Conservation (phyloP, 768 basidiomycete genomes). For the Suillus hirtellus region DNA sequence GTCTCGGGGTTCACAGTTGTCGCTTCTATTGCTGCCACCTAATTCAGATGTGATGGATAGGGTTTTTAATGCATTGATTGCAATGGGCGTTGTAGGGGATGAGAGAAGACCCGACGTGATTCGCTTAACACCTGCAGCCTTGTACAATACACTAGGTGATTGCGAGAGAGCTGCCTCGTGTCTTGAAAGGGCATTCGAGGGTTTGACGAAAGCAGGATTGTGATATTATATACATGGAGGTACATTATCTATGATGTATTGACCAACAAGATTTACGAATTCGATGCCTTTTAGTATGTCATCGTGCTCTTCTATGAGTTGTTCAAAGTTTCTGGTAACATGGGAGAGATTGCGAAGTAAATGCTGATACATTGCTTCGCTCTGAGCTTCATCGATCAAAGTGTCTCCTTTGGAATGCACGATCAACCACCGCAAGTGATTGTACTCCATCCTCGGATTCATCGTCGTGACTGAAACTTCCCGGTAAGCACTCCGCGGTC, state of each 20-base stretch:
- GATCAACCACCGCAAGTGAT: slow-evolving; percentile 61
- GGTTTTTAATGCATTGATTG: slow-evolving; percentile 59
- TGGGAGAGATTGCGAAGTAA: slow-evolving; percentile 36
- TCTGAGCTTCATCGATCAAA: slow-evolving; percentile 64
- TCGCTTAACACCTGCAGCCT: slow-evolving; percentile 78
- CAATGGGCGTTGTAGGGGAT: slow-evolving; percentile 85
- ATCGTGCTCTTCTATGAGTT: slow-evolving; percentile 54
- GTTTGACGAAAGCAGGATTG: slow-evolving; percentile 13
- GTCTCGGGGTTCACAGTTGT: slow-evolving; percentile 84
- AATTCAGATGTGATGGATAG: slow-evolving; percentile 64
- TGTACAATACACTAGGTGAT: slow-evolving; percentile 86
- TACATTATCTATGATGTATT: slow-evolving; percentile 35
- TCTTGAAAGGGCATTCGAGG: slow-evolving; percentile 59
- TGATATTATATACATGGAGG: background rate
- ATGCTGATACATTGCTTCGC: slow-evolving; percentile 56
- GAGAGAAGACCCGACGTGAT: slow-evolving; percentile 92
- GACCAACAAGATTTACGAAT: slow-evolving; percentile 48
- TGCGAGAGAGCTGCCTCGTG: slow-evolving; percentile 66
- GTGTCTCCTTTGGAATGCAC: slow-evolving; percentile 75
- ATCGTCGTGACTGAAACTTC: slow-evolving; percentile 47
- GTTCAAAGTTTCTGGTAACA: slow-evolving; percentile 37
- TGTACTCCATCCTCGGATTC: slow-evolving; percentile 34
- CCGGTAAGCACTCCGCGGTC: slow-evolving; percentile 46
- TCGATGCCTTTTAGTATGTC: slow-evolving; percentile 43
- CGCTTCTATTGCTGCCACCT: slow-evolving; percentile 72